Base-by-base conservation (phyloP, 2,329 filamentous ascomycete species). In the Stemphylium beticola region DNA sequence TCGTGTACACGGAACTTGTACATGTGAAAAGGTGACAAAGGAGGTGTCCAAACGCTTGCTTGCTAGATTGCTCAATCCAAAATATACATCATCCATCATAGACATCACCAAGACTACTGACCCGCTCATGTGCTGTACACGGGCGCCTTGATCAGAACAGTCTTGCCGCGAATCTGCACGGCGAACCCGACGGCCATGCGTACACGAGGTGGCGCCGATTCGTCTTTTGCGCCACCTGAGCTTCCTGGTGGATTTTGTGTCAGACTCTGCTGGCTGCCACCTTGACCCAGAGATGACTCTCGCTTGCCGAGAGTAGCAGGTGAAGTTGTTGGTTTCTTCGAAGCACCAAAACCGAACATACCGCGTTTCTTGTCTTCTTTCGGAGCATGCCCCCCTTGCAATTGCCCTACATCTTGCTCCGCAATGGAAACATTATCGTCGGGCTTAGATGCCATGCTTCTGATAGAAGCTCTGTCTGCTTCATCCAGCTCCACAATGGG, bases 121-220 rank as follows among this genome's bases (percentile, higher is more conserved):
- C n/a, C 7, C 11, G 11, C 41, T 69, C 59, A 73, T 32, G 70
- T 74, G 64, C 69, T 74, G 61, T 74, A 81, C 11, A 81, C 78
- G 4, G 79, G 79, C 49, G 80, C 79, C 66, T 82, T 82, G 48
- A 79, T 76, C 61, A 82, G 63, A 31, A 82, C 76, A 37, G 74
- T 77, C 59, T 79, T 77, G n/a, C 79, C 78, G 41, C 79, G 74
- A 32, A 82, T 77, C 55, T 76, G 73, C n/a, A 82, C 79, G 7
- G 76, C 74, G 38, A 82, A 69, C 29, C 79, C 79, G 10, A 77
- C 78, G 14, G 79, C 74, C 68, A 82, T 69, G n/a, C 80, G 72
- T 37, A 82, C 79, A 12, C 79, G 70, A 22, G 76, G 76, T 46
- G 77, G 72, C 38, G 68, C 60, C 33, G 75, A 65, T 47, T 81